Evolutionary conservation across 2,329 filamentous ascomycete genomes (phyloP).

Genomic region (Epichloe uncinata): DNA sequence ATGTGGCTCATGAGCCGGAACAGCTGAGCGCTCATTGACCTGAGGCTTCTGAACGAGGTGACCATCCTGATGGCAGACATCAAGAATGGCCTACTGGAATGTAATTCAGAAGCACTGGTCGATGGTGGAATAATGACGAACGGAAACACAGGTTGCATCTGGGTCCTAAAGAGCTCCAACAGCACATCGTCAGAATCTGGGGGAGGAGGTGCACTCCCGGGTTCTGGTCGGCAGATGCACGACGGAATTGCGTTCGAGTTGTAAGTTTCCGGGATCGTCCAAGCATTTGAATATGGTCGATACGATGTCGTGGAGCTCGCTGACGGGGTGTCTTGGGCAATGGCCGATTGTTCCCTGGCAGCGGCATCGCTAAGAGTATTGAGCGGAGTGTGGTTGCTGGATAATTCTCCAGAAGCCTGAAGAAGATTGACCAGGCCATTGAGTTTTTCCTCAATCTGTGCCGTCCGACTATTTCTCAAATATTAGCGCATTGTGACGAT

Average conservation of each 20-base stretch:
- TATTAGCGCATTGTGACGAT: background rate
- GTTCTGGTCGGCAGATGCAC: conserved; percentile 33
- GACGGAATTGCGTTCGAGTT: conserved; percentile 31
- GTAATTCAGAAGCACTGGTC: conserved; percentile 23
- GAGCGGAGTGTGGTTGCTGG: conserved; percentile 11
- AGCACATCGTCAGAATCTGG: conserved; percentile 33
- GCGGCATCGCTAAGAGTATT: conserved; percentile 16
- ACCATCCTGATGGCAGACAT: conserved; percentile 37
- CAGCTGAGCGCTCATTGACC: conserved; percentile 37
- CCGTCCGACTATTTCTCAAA: conserved; percentile 25
- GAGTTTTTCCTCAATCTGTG: conserved; percentile 35
- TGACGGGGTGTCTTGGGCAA: conserved; percentile 14
- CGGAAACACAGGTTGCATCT: conserved; percentile 30
- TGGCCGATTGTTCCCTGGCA: conserved; percentile 13
- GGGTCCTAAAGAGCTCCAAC: conserved; percentile 29
- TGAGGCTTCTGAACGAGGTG: conserved; percentile 31
- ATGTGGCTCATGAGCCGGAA: conserved; percentile 32
- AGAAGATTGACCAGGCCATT: conserved; percentile 36
- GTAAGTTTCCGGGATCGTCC: conserved; percentile 27
- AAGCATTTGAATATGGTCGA: conserved; percentile 9
- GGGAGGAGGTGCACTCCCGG: conserved; percentile 25
- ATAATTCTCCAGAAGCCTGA: conserved; percentile 27
- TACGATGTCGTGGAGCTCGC: conserved; percentile 8
- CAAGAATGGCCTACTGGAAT: conserved; percentile 30
- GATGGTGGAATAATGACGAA: conserved; percentile 31